Base-by-base conservation (phyloP, 495 filamentous ascomycete species). In the Polyplosphaeria fusca region DNA sequence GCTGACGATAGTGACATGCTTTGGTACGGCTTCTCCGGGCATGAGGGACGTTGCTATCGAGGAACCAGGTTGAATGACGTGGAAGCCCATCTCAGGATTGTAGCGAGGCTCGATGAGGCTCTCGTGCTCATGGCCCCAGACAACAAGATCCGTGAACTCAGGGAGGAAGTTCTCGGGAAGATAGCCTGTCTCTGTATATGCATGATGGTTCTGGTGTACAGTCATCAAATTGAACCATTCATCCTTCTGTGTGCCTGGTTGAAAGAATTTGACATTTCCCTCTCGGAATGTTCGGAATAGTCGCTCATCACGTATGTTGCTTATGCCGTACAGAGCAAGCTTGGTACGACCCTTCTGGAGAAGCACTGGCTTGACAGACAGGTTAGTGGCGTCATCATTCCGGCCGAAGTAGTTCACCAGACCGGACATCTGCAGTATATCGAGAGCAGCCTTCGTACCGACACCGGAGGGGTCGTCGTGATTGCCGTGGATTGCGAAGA, bases 41-140 rank as follows among this genome's bases (percentile, higher is more conserved):
- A 88, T 82, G 0, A 99, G 74, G 0, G 94, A 96, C 2, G 93
- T 99, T 7, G 92, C 93, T 1, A 99, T 84, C 1, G 93, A 96
- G 0, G 94, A 97, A 3, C 93, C 93, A 0, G 93, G 93, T 63
- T 99, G 93, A 81, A 99, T 96, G 57, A 99, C 91, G 65, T 91
- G 83, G 61, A 97, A 97, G 7, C 84, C 85, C 54, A 82, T 94
- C 68, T 95, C 90, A 0, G 87, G 82, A 64, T 96, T 96, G 22
- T 80, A 77, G 11, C 71, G 65, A 0, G 93, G 93, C 37, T 95
- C 82, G 61, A 97, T 94, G 3, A 93, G 70, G 68, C 92, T 97
- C 72, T 99, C 94, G 64, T 99, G 93, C 70, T 99, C 93, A 65
- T 99, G 93, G 22, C 93, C 93, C 93, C 93, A 99, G 41, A 99